Evolutionary conservation across 2,329 filamentous ascomycete species (phyloP).

Genomic region (Cytospora chrysosperma): DNA sequence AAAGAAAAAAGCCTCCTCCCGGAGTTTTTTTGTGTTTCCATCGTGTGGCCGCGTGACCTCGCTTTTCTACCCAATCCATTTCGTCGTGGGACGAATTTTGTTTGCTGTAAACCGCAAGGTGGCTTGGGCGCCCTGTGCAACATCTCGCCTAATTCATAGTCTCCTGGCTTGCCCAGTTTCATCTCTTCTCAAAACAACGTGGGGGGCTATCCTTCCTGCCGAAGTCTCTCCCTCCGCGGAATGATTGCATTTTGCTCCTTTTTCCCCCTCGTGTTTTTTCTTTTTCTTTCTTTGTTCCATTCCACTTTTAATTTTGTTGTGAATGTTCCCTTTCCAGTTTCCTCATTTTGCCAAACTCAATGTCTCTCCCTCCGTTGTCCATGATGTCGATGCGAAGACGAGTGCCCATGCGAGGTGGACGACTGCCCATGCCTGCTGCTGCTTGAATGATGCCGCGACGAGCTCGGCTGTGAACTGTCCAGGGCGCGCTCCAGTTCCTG

Average conservation of each 20-base stretch:
- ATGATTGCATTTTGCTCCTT: neutral
- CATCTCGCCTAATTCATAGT: slow-evolving; percentile 7
- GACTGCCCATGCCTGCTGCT: slow-evolving; percentile 34
- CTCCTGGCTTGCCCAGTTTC: slow-evolving; percentile 11
- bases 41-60: slow-evolving; percentile 33
- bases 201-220: neutral
- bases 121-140: slow-evolving; percentile 9
- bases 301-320: too few relatives aligned
- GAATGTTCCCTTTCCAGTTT: neutral
- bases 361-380: slow-evolving; percentile 24
- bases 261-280: neutral
- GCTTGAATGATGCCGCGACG: slow-evolving; percentile 42
- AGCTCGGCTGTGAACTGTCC: slow-evolving; percentile 46
- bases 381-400: slow-evolving; percentile 30
- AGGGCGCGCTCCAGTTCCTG: slow-evolving; percentile 72
- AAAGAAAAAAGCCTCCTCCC: neutral
- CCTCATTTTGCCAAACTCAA: neutral
- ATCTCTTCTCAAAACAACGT: neutral
- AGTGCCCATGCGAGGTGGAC: slow-evolving; percentile 26
- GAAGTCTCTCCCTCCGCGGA: neutral
- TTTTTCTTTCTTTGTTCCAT: neutral
- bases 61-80: slow-evolving; percentile 21
- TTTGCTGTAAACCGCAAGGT: slow-evolving; percentile 2
- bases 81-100: slow-evolving; percentile 17
- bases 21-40: slow-evolving; percentile 2